Conservation (phyloP, 768 basidiomycete genomes). For the Mycena leptocephala region DNA sequence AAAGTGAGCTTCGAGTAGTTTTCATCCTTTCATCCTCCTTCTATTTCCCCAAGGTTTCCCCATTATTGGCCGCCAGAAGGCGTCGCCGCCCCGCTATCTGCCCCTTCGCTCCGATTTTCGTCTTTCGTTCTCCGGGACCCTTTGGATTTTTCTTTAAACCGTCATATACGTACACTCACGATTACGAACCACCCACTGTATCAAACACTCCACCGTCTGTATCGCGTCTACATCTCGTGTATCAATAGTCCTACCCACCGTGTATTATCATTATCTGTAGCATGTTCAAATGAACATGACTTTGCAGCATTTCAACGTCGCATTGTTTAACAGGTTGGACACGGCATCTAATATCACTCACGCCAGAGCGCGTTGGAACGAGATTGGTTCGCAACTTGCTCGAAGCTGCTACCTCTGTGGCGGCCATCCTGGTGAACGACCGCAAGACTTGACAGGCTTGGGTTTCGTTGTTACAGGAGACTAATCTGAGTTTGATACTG, state of each 20-base stretch:
- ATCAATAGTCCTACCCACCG: conserved; percentile 26
- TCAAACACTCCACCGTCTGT: conserved; percentile 16
- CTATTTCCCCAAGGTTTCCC: background rate
- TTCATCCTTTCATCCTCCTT: background rate
- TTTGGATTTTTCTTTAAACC: background rate
- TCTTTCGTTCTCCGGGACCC: background rate
- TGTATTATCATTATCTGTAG: conserved; percentile 7
- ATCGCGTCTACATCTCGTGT: conserved; percentile 19
- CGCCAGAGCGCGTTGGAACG: background rate
- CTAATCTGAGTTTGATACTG: too few relatives aligned
- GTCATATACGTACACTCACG: background rate
- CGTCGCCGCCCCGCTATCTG: conserved; percentile 24
- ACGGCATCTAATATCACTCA: background rate
- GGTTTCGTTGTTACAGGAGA: too few relatives aligned
- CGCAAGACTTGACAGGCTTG: too few relatives aligned
- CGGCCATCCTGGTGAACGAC: too few relatives aligned
- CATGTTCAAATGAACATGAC: background rate
- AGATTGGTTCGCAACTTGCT: background rate
- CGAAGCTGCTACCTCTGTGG: too few relatives aligned
- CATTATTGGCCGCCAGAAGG: conserved; percentile 32
- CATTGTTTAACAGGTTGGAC: background rate
- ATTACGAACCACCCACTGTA: conserved; percentile 15
- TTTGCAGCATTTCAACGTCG: background rate
- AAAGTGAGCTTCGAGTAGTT: conserved; percentile 32
- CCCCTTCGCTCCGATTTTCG: background rate